These are phyloP conservation scores for Aureobasidium sp. DNA, from an alignment of 2,329 filamentous ascomycete species.

Conservation along the genomic window DNA sequence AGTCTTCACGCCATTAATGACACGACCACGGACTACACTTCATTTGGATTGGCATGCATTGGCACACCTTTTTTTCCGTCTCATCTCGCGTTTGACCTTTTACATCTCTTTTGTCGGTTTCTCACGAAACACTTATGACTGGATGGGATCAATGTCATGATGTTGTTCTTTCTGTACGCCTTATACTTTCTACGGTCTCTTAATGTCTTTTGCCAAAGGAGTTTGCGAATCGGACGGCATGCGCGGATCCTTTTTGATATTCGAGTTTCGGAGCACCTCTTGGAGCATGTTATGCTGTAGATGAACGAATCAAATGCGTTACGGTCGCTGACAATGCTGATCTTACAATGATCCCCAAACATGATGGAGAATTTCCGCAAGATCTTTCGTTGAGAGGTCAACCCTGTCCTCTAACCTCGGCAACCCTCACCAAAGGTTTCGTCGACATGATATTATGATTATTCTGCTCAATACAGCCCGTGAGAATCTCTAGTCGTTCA, in stretches of 20 bases:
- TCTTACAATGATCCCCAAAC: too few species aligned
- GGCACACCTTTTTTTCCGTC: neutral
- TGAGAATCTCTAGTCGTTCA: too few species aligned
- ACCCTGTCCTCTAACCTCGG: neutral
- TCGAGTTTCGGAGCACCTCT: neutral
- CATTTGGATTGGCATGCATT: neutral
- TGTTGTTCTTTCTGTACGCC: neutral
- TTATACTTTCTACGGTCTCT: neutral
- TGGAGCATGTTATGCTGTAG: neutral
- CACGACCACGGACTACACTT: neutral
- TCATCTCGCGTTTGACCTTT: neutral
- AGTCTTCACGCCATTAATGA: neutral
- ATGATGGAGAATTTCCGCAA: neutral
- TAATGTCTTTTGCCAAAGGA: neutral
- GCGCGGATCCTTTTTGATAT: too few species aligned
- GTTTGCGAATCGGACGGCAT: too few species aligned
- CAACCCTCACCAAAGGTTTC: too few species aligned
- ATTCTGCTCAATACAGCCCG: too few species aligned
- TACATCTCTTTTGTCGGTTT: constrained; percentile 13
- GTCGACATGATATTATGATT: too few species aligned
- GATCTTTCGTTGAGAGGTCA: neutral
- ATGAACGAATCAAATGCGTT: neutral
- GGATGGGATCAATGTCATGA: neutral
- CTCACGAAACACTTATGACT: neutral
- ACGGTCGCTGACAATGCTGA: neutral